Conservation (phyloP, 2,329 filamentous ascomycete genomes). For the Gaeumannomyces tritici region DNA sequence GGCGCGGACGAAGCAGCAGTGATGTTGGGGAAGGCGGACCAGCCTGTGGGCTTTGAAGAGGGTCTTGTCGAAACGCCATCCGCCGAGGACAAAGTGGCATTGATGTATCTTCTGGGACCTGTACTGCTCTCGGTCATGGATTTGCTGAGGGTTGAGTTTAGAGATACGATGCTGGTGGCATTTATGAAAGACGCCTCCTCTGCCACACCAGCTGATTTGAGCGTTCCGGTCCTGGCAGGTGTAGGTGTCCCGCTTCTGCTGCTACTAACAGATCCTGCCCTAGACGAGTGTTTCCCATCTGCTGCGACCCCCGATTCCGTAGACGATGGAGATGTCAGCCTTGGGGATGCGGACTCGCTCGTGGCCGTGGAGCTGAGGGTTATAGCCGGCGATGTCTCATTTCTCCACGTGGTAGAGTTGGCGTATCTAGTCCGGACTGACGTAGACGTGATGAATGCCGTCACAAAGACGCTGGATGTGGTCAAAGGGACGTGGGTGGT, state of each 20-base stretch:
- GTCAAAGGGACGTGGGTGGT: slow-evolving; percentile 6
- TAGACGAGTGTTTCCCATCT: too few relatives aligned
- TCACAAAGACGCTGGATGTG: slow-evolving; percentile 7
- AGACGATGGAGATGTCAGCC: neutral
- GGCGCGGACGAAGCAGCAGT: neutral
- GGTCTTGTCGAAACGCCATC: neutral
- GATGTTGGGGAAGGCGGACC: neutral
- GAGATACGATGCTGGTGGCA: neutral
- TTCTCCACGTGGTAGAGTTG: neutral
- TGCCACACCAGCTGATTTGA: neutral
- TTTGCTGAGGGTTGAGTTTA: neutral
- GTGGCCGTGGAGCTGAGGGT: neutral
- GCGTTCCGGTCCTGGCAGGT: neutral
- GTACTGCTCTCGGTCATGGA: neutral
- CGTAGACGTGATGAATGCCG: slow-evolving; percentile 1
- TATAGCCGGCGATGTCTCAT: neutral
- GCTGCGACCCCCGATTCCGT: neutral
- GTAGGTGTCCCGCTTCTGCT: neutral
- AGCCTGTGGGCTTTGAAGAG: neutral
- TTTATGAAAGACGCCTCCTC: neutral
- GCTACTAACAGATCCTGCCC: neutral
- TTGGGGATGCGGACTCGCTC: neutral
- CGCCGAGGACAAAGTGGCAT: neutral
- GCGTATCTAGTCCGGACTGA: slow-evolving; percentile 3
- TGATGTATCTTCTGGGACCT: neutral